These are phyloP conservation scores for Prunus yedoensis DNA, from an alignment of 331 rosid species.

Conservation along the genomic window DNA sequence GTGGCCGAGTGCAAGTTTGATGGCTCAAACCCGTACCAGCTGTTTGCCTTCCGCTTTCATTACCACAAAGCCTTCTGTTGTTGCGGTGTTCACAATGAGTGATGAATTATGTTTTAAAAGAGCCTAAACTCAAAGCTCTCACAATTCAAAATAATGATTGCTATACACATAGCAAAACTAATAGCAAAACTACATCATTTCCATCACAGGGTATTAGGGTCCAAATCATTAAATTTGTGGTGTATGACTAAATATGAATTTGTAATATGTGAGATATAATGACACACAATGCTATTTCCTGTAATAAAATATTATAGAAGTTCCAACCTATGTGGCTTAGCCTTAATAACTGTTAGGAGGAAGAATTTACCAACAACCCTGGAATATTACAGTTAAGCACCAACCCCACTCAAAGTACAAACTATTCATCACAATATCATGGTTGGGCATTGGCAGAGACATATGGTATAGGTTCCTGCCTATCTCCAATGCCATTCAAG, in stretches of 20 bases:
- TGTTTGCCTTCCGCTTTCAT: slow-evolving; percentile 45
- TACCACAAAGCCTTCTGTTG: slow-evolving; percentile 48
- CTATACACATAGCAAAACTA: background rate
- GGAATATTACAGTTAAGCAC: background rate
- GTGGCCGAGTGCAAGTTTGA: slow-evolving; percentile 39
- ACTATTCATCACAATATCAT: background rate
- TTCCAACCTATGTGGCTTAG: background rate
- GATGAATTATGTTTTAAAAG: background rate
- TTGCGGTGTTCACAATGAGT: slow-evolving; percentile 36
- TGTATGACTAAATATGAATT: background rate
- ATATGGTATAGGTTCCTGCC: slow-evolving; percentile 64
- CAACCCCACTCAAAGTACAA: background rate
- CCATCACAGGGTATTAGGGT: background rate
- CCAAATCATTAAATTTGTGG: background rate
- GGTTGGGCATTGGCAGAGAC: slow-evolving; percentile 25
- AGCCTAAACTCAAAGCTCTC: background rate
- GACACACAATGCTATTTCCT: background rate
- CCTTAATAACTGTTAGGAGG: background rate
- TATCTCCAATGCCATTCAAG: slow-evolving; percentile 38
- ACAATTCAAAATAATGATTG: background rate
- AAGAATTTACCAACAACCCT: background rate
- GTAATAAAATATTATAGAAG: background rate
- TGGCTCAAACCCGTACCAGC: slow-evolving; percentile 32
- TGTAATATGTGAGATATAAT: background rate
- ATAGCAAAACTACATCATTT: background rate